A percentile compares a stretch with the other conserved stretches of the same genome.
These are phyloP conservation scores for Primulina tabacum DNA, from an alignment of 257 asterid species.

Conservation along the genomic window DNA sequence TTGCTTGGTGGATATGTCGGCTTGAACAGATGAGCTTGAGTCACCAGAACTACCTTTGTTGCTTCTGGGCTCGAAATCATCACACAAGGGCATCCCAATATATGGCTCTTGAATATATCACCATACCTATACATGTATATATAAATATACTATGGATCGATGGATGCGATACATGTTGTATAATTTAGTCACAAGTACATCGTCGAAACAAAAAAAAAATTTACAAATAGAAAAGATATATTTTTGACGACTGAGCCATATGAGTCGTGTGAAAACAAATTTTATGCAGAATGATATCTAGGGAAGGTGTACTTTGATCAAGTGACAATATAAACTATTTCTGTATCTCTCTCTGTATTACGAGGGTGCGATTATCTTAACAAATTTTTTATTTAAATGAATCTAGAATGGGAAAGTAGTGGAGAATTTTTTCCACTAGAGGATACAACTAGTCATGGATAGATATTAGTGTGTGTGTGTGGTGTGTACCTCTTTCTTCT, in stretches of 20 bases:
- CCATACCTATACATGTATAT: conserved; percentile 43
- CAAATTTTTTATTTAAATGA: background rate
- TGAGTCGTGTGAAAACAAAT: no score
- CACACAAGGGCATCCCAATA: conserved; percentile 75
- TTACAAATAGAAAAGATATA: no score
- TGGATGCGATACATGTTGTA: no score
- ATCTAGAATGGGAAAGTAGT: background rate
- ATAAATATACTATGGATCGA: background rate
- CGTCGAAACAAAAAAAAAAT: no score
- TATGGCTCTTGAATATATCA: conserved; percentile 60
- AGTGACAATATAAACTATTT: no score
- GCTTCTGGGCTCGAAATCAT: conserved; percentile 73
- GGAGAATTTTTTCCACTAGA: background rate
- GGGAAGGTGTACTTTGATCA: no score
- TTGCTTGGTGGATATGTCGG: conserved; percentile 74
- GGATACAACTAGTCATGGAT: background rate
- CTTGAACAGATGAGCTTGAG: conserved; percentile 57
- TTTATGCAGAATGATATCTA: no score
- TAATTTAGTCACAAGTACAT: no score
- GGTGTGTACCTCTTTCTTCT: conserved; percentile 39
- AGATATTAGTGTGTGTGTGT: no score
- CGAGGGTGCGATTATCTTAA: no score
- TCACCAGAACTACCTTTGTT: conserved; percentile 51
- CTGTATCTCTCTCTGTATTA: no score
- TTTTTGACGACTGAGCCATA: no score